phyloP scores from a whole-genome alignment of 208 protist species.

The Trypanosoma melophagium region DNA sequence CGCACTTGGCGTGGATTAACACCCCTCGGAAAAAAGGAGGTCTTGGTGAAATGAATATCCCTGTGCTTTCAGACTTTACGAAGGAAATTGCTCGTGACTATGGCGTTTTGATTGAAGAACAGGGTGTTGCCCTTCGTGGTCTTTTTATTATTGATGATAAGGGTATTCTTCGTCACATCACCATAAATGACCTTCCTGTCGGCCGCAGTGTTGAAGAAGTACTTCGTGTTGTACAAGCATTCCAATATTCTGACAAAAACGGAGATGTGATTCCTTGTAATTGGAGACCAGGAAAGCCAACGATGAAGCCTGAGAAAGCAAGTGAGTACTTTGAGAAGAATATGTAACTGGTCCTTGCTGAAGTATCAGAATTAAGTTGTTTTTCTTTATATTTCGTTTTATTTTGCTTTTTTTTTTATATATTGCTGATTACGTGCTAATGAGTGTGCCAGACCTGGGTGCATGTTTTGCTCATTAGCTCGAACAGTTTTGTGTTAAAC shows the following conservation, averaged over 20 bases:
- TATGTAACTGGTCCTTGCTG: slow-evolving; percentile 27
- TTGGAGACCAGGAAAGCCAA: slow-evolving; percentile 91
- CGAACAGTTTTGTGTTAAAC: no score
- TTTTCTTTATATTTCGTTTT: background rate
- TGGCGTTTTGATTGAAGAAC: slow-evolving; percentile 92
- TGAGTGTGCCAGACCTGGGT: no score
- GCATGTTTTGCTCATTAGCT: no score
- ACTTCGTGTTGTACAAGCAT: slow-evolving; percentile 94
- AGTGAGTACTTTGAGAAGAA: slow-evolving; percentile 93
- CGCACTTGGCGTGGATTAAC: slow-evolving; percentile 96
- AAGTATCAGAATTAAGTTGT: background rate
- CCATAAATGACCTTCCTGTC: slow-evolving; percentile 96
- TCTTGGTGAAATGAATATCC: slow-evolving; percentile 95
- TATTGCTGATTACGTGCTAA: no score
- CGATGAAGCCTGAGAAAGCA: slow-evolving; percentile 91
- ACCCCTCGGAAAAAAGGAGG: slow-evolving; percentile 95
- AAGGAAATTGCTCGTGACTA: slow-evolving; percentile 94
- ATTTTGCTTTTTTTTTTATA: no score
- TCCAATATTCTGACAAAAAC: slow-evolving; percentile 95
- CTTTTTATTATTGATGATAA: slow-evolving; percentile 96
- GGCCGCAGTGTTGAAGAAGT: slow-evolving; percentile 96
- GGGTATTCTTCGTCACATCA: slow-evolving; percentile 90
- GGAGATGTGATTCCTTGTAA: slow-evolving; percentile 95
- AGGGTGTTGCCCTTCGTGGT: slow-evolving; percentile 86
- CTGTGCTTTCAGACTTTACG: slow-evolving; percentile 95